Base-by-base conservation (phyloP, 805 yeast genomes). In the Spathaspora hagerdaliae region DNA sequence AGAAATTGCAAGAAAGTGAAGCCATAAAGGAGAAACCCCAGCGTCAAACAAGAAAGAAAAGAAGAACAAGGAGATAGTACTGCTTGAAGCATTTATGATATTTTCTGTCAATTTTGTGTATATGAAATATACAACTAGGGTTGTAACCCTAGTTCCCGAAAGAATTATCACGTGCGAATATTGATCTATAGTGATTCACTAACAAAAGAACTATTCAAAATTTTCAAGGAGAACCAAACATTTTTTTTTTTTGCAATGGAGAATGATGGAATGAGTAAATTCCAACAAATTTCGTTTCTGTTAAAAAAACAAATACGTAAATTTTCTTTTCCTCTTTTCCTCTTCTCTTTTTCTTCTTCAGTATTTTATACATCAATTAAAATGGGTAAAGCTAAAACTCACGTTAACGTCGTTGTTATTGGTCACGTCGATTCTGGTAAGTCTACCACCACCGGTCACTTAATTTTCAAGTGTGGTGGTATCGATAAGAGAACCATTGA, bases 391-490 rank as follows among this genome's bases (percentile, higher is more conserved):
- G 96, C 83, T 71, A 91, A 92, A 86, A 69, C 81, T 78, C 98
- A 92, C 87, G 87, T 92, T 82, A 92, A 92, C 96, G 96, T 92
- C 81, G 99, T 94, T 78, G 98, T 94, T 74, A 92, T 92, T 78
- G 99, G 98, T 79, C 98, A 92, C 96, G 98, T 94, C 97, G 98
- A 92, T 81, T 91, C 97, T 68, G 74, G 74, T 67, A 64, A 60
- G 48, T 92, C 97, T 58, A 91, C 98, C 73, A 92, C 97, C 78
- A 91, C 98, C 75, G 97, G 97, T 79, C 97, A 91, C 85, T 87
- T 91, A 79, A 90, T 91, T 73, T 91, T 74, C 96, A 90, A 90
- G 92, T 91, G 97, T 82, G 97, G 97, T 87, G 97, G 95, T 85
- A 88, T 88, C 67, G 97, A 90, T 81, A 90, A 89, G 88, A 87